Conservation (phyloP, 148 eudicot species). For the Polygonum maritimum region DNA sequence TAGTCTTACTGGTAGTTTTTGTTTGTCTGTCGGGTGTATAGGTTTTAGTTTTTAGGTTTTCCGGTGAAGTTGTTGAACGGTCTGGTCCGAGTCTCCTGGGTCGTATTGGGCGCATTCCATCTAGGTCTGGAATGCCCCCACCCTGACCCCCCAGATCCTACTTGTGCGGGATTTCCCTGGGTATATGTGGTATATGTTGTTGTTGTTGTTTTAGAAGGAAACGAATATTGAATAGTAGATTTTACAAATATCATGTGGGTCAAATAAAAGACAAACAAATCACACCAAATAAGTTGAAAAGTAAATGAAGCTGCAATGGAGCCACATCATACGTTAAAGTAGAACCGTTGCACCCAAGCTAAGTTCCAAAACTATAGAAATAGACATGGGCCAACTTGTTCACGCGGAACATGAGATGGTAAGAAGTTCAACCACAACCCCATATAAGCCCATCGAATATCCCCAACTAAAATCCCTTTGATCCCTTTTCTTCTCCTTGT, state of each 20-base stretch:
- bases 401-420: background rate
- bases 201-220: background rate
- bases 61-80: too few species aligned
- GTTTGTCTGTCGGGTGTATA: too few species aligned
- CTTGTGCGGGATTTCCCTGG: too few species aligned
- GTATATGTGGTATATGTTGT: too few species aligned
- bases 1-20: too few species aligned
- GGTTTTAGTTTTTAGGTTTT: too few species aligned
- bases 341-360: background rate
- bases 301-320: conserved; percentile 2
- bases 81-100: too few species aligned
- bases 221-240: background rate
- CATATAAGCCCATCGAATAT: conserved; percentile 4
- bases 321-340: conserved; percentile 1
- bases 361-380: background rate
- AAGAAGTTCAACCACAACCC: background rate
- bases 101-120: too few species aligned
- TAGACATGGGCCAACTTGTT: background rate
- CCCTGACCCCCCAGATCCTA: too few species aligned
- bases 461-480: background rate
- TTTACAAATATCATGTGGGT: background rate
- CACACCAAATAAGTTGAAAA: background rate
- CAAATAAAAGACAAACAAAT: background rate
- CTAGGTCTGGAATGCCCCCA: too few species aligned
- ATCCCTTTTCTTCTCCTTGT: background rate